Conservation (phyloP, 331 rosid genomes). For the Malus hybrid region DNA sequence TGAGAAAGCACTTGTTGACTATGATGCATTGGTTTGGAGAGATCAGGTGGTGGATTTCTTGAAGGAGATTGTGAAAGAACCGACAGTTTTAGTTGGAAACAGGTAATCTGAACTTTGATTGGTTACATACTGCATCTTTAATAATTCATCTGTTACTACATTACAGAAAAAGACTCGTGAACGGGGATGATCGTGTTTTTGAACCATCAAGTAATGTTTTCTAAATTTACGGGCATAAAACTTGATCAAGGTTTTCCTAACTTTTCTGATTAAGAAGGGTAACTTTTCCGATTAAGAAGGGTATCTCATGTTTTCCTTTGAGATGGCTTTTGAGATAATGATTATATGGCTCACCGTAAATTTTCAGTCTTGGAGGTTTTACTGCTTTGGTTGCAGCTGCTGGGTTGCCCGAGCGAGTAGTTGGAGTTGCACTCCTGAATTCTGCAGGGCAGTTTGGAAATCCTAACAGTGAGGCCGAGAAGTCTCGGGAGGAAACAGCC, state of each 20-base stretch:
- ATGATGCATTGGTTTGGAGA: slow-evolving; percentile 82
- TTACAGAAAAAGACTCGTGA: background rate
- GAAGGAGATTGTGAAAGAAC: slow-evolving; percentile 68
- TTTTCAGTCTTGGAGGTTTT: slow-evolving; percentile 94
- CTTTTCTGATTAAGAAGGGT: background rate
- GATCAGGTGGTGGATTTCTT: slow-evolving; percentile 80
- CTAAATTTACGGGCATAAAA: background rate
- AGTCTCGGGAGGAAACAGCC: slow-evolving; percentile 58
- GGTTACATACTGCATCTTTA: background rate
- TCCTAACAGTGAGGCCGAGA: slow-evolving; percentile 26
- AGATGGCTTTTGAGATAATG: background rate
- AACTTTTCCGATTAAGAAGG: background rate
- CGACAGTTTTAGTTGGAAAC: slow-evolving; percentile 79
- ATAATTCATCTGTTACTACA: background rate
- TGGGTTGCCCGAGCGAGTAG: slow-evolving; percentile 59
- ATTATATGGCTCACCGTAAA: background rate
- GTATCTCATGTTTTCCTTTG: background rate
- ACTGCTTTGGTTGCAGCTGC: slow-evolving; percentile 78
- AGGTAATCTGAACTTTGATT: slow-evolving; percentile 41
- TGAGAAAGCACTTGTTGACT: slow-evolving; percentile 80
- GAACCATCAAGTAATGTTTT: background rate
- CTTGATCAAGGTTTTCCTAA: background rate
- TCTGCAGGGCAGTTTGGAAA: slow-evolving; percentile 88
- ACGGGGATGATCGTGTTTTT: background rate
- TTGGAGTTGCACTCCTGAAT: slow-evolving; percentile 69